Base-by-base conservation (phyloP, 306 rosid genomes). In the Trichosanthes truncata region DNA sequence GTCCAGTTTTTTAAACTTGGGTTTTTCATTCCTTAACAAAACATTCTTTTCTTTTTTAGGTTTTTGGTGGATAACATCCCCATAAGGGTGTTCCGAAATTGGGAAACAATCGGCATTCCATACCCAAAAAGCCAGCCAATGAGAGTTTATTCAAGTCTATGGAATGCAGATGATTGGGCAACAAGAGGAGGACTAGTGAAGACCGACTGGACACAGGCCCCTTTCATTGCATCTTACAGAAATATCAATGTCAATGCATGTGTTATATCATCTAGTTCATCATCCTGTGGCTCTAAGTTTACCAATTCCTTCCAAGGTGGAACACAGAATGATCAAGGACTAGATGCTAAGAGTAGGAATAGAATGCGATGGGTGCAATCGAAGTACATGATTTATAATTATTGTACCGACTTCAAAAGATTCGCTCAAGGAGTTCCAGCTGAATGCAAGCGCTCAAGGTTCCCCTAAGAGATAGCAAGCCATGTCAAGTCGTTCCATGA, bases 91-190 rank as follows among this genome's bases (percentile, higher is more conserved):
- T 83, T 83, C 81, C 63, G 74, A 53, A 85, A 88, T 78, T 51
- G 72, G 87, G 84, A 83, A 82, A 15, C 82, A 53, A 3, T 73
- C 18, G 87, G 83, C 4, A 38, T 85, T 26, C 75, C 86, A 23
- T 85, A 76, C 52, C 89, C 87, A 14, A 80, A 77, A 5, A 75
- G 56, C 43, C 84, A 87, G 79, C 80, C 90, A 29, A 85, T 87
- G 88, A 80, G 81, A 80, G 35, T 85, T 23, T 88, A 85, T 83
- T 66, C 87, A 5, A 83, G 83, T 21, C 71, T 85, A 20, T 88
- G 91, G 87, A 85, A 85, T 29, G 88, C 81, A 3, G 89, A 87
- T 25, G 86, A 83, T 35, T 87, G 90, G 90, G 90, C 88, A 4
- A 84, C 89, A 8, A 83, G 83, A 80, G 90, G 90, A 14, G 88